Base-by-base conservation (phyloP, 495 filamentous ascomycete species). In the Xylaria cubensis region DNA sequence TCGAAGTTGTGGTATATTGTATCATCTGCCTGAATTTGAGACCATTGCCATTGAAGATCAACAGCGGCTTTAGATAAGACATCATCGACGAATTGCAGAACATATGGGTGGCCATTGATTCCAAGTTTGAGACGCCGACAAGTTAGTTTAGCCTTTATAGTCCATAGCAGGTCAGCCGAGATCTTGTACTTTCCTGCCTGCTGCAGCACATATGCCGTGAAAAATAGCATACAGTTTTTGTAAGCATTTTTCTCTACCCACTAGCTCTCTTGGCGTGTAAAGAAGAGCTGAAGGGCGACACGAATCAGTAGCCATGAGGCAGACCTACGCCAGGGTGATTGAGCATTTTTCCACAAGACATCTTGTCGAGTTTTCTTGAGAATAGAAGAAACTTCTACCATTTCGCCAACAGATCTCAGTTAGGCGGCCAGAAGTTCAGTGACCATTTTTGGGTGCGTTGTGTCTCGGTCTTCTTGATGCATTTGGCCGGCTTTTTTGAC, bases 351-450 rank as follows among this genome's bases (percentile, higher is more conserved):
- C 85, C 85, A 91, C 32, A 87, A 56, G 0, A 91, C 86, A 34
- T 92, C 88, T 65, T 93, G 89, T 12, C 88, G 83, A 19, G 87
- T 91, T 62, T 85, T 82, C 74, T 92, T 93, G n/a, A 70, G 62
- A 7, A 92, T 81, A 1, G 81, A 78, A 6, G 62, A 5, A 0
- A 80, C 76, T 0, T 79, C 67, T 0, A 77, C 61, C 7, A 71
- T 71, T 0, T 48, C n/a, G 2, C 87, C 88, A 1, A 85, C 58
- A 6, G 83, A 84, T 4, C 75, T 72, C 8, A 93, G 70, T 36
- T 88, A 74, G 0, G 81, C 81, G 3, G 80, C 81, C 8, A 93
- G 74, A 61, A 90, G 77, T 41, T 88, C 85, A 0, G 88, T 90
- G 21, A 91, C 80, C 24, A 92, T 81, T 24, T 78, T 80, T 0